Base-by-base conservation (phyloP, 2,329 filamentous ascomycete species). In the Aaosphaeria arxii region DNA sequence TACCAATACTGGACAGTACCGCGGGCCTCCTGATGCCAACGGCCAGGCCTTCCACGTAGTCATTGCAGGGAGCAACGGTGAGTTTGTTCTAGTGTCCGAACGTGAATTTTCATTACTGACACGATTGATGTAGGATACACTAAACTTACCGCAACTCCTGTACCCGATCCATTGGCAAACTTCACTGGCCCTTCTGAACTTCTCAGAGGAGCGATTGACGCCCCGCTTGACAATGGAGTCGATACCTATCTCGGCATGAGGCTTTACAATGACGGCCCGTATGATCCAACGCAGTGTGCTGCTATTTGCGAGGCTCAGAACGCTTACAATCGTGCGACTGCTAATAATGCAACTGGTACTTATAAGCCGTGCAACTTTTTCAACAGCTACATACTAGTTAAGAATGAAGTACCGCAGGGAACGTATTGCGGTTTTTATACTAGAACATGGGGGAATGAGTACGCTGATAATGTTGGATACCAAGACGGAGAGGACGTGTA, bases 311-410 rank as follows among this genome's bases (percentile, higher is more conserved):
- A 63, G 43, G 57, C 63, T 13, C 64, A 71, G 51, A 71, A 65
- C 7, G 52, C 53, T 4, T 71, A 68, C 52, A 64, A 72, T 50
- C 52, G 49, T 32, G 54, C 59, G 30, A 56, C 63, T 48, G 33
- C 33, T 9, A 3, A 24, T 24, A n/a, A 9, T n/a, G 61, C 61
- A 40, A 50, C 59, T 24, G 63, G 62, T 13, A 58, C 56, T 7
- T 69, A 67, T 45, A 59, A 57, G 45, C 52, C 66, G 35, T 72
- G 70, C 62, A 70, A 69, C 52, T 70, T 71, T 57, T 69, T 64
- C 53, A 68, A 67, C 32, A 60, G 63, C 7, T 73, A 72, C 45
- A 61, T 72, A n/a, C 54, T 71, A 11, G 58, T 55, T 30, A 61
- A 67, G 45, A 66, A 68, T 44, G 62, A 58, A 11, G 48, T 62